Percentiles rank a stretch among this genome's conserved stretches.
These are phyloP conservation scores for Suillus paluster DNA, from an alignment of 768 basidiomycete genomes.

Conservation along the genomic window DNA sequence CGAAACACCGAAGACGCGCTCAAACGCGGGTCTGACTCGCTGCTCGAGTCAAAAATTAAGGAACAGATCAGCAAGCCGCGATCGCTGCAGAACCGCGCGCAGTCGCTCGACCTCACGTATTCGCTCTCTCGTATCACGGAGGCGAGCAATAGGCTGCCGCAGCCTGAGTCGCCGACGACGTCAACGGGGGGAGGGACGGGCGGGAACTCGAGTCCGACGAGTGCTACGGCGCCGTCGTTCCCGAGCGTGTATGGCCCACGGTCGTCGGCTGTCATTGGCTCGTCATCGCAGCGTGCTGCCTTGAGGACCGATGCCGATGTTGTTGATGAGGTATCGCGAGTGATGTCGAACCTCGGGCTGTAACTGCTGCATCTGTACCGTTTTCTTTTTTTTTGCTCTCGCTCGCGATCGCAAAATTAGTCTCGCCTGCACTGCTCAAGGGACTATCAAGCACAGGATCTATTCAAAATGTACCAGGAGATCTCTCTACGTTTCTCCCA, in stretches of 20 bases:
- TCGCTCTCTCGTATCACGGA: slow-evolving; percentile 85
- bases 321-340: slow-evolving; percentile 67
- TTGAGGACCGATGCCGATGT: slow-evolving; percentile 54
- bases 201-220: slow-evolving; percentile 79
- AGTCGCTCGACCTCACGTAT: slow-evolving; percentile 85
- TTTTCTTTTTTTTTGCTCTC: slow-evolving; percentile 13
- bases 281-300: slow-evolving; percentile 46
- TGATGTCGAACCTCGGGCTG: slow-evolving; percentile 76
- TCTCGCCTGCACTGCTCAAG: slow-evolving; percentile 16
- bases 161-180: slow-evolving; percentile 81
- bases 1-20: slow-evolving; percentile 75
- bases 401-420: slow-evolving; percentile 29
- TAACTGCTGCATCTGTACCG: slow-evolving; percentile 34
- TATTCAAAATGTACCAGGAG: slow-evolving; percentile 41
- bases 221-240: slow-evolving; percentile 78
- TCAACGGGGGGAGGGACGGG: slow-evolving; percentile 74
- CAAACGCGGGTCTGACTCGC: slow-evolving; percentile 83
- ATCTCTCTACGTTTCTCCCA: slow-evolving; percentile 17
- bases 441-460: slow-evolving; percentile 30
- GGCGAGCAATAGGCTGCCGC: slow-evolving; percentile 59
- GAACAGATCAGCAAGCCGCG: slow-evolving; percentile 78
- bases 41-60: slow-evolving; percentile 83
- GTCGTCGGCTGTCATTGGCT: slow-evolving; percentile 49
- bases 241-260: slow-evolving; percentile 84
- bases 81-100: slow-evolving; percentile 83